A percentile compares a stretch with the other conserved stretches of the same genome.
These are phyloP conservation scores for Clonostachys solani DNA, from an alignment of 2,329 filamentous ascomycete genomes.

Conservation along the genomic window DNA sequence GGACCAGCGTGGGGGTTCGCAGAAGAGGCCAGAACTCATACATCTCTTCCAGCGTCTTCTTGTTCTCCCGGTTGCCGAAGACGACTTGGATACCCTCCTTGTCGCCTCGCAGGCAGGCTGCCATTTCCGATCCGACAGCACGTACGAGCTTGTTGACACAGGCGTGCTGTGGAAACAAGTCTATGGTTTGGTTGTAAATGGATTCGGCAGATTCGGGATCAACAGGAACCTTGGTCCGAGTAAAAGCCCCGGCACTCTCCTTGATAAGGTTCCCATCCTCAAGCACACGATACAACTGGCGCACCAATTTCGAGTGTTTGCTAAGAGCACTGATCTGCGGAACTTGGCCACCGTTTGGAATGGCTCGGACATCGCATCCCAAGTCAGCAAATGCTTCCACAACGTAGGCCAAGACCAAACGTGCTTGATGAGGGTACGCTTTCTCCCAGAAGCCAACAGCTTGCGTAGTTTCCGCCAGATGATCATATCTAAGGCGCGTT, in stretches of 20 bases:
- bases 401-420: not conserved
- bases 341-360: slow-evolving; percentile 1
- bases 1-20: slow-evolving; percentile 9
- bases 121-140: slow-evolving; percentile 23
- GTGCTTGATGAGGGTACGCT: not conserved
- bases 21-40: slow-evolving; percentile 24
- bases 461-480: not conserved
- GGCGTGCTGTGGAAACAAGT: slow-evolving; percentile 21
- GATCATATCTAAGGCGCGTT: too few species aligned
- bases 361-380: not conserved
- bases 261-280: too few species aligned
- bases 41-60: slow-evolving; percentile 22
- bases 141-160: slow-evolving; percentile 22
- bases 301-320: too few species aligned
- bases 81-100: slow-evolving; percentile 29
- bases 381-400: slow-evolving; percentile 1
- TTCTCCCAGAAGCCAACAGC: not conserved
- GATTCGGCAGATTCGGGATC: too few species aligned
- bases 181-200: too few species aligned
- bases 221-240: too few species aligned
- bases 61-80: slow-evolving; percentile 22
- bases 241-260: too few species aligned
- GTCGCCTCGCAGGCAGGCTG: slow-evolving; percentile 27
- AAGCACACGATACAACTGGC: too few species aligned
- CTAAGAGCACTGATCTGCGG: too few species aligned